Percentiles rank a stretch among this genome's conserved stretches.
These are phyloP conservation scores for Knufia fluminis DNA, from an alignment of 2,329 filamentous ascomycete species.

Conservation along the genomic window DNA sequence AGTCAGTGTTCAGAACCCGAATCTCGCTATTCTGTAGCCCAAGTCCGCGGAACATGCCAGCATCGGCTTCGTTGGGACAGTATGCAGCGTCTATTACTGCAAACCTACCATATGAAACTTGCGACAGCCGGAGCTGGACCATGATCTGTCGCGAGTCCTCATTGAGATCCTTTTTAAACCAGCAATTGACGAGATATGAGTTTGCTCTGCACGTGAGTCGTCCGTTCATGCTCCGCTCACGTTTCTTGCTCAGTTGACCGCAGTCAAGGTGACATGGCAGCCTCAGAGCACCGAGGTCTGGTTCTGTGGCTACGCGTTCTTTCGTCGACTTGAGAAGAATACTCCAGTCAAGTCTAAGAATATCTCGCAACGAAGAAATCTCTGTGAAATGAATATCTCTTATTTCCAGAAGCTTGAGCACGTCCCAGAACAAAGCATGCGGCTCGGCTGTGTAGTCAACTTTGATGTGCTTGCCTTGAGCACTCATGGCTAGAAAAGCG, in stretches of 20 bases:
- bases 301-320: neutral
- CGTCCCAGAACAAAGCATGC: neutral
- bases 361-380: neutral
- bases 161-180: neutral
- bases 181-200: neutral
- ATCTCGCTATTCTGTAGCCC: neutral
- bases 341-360: neutral
- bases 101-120: neutral
- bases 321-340: neutral
- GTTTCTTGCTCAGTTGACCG: neutral
- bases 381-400: neutral
- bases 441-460: neutral
- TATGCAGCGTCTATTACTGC: neutral
- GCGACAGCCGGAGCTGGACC: neutral
- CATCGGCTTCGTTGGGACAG: neutral
- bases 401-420: neutral
- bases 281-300: neutral
- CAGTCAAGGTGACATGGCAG: conserved; percentile 3
- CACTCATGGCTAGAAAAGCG: neutral
- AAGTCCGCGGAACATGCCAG: neutral
- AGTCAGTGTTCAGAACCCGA: neutral
- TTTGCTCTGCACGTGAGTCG: neutral
- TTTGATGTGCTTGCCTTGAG: neutral
- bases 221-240: neutral
- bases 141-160: neutral